phyloP scores from a whole-genome alignment of 441 rosid species.

The Pelargonium myrrhifolium region DNA sequence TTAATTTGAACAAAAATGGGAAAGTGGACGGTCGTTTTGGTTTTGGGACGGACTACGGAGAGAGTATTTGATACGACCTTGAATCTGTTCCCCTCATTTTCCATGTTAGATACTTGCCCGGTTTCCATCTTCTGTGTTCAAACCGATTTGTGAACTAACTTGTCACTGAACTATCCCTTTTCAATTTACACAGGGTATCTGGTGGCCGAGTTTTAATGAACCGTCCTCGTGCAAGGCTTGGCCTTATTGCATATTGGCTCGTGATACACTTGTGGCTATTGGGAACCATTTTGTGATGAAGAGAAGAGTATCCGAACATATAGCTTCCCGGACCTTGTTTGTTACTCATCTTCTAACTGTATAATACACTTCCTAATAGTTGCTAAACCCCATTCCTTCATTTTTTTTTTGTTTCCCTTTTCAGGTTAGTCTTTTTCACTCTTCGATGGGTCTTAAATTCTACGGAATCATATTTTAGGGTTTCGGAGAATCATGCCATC shows the following conservation, averaged over 20 bases:
- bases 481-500: constrained; percentile 29
- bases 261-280: constrained; percentile 73
- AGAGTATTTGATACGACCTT: not conserved
- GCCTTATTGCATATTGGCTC: constrained; percentile 59
- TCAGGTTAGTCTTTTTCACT: constrained; percentile 5
- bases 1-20: too few species aligned
- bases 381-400: constrained; percentile 8
- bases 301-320: too few species aligned
- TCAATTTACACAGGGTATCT: constrained; percentile 52
- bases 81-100: not conserved
- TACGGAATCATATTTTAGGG: constrained; percentile 36
- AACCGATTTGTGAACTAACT: not conserved
- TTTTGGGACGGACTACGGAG: too few species aligned
- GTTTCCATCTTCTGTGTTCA: not conserved
- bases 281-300: constrained; percentile 52
- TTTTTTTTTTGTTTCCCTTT: not conserved
- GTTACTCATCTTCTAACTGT: constrained; percentile 22
- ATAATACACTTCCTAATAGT: constrained; percentile 20
- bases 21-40: too few species aligned
- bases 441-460: constrained; percentile 21
- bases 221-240: constrained; percentile 77
- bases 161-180: constrained; percentile 15
- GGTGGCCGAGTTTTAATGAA: constrained; percentile 70
- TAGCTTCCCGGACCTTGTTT: constrained; percentile 8
- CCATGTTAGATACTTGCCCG: not conserved